Conservation (phyloP, 73 alveolate genomes). For the Symbiodinium pilosum region DNA sequence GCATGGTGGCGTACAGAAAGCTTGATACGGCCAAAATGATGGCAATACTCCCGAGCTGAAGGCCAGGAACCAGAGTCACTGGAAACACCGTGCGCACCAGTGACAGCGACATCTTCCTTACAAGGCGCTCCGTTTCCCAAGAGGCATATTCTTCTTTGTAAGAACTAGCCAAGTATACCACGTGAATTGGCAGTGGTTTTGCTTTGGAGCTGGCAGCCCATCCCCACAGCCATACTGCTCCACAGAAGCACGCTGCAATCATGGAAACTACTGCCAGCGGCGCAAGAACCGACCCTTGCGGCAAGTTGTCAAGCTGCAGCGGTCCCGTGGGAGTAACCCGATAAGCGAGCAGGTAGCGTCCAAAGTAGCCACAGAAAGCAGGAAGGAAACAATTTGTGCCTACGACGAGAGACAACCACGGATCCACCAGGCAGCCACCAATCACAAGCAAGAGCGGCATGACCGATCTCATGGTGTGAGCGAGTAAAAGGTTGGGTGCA, state of each 20-base stretch:
- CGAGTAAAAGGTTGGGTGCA: background rate
- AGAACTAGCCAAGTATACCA: background rate
- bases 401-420: background rate
- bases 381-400: background rate
- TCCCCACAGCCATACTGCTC: background rate
- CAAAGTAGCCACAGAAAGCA: background rate
- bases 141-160: background rate
- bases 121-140: background rate
- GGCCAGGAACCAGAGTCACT: background rate
- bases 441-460: background rate
- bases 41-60: background rate
- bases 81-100: background rate
- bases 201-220: slow-evolving; percentile 1
- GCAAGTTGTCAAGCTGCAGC: background rate
- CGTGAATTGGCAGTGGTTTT: background rate
- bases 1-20: background rate
- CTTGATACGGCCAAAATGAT: background rate
- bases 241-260: background rate
- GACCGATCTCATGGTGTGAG: background rate
- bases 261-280: background rate
- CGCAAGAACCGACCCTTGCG: background rate
- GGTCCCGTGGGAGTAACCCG: background rate
- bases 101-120: background rate
- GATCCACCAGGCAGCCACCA: background rate
- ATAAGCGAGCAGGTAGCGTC: background rate